Conservation (phyloP, 1,284 basidiomycete species). For the Irpex sp. region DNA sequence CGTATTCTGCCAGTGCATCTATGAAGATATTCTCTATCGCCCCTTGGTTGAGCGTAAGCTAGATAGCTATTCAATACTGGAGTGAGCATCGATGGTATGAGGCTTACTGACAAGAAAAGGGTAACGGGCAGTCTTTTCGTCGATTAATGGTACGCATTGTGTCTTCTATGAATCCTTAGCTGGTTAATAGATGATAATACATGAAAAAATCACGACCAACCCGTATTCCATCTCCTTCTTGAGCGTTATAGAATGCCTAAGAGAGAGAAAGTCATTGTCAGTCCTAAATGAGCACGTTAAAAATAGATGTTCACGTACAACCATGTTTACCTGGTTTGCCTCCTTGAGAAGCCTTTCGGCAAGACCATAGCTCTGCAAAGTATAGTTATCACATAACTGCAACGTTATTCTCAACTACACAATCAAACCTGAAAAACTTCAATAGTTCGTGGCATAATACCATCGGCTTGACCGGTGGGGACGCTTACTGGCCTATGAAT, state of each 20-base stretch:
- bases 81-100: background rate
- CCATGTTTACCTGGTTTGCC: conserved; percentile 64
- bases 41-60: conserved; percentile 4
- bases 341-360: conserved; percentile 58
- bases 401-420: background rate
- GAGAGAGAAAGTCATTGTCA: background rate
- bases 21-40: conserved; percentile 60
- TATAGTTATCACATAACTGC: background rate
- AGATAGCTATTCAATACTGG: background rate
- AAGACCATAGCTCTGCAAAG: conserved; percentile 65
- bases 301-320: conserved; percentile 36
- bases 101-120: background rate
- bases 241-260: conserved; percentile 71
- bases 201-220: conserved; percentile 35
- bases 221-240: conserved; percentile 55
- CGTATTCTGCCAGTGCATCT: conserved; percentile 47
- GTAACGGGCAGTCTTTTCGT: conserved; percentile 43
- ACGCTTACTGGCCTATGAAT: conserved; percentile 49
- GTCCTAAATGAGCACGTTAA: background rate
- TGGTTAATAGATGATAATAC: background rate
- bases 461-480: conserved; percentile 72
- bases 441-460: conserved; percentile 72
- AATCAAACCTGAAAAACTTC: conserved; percentile 65
- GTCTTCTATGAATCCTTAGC: conserved; percentile 29
- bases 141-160: conserved; percentile 43